Conservation (phyloP, 2,329 filamentous ascomycete genomes). For the Talaromyces amestolkiae region DNA sequence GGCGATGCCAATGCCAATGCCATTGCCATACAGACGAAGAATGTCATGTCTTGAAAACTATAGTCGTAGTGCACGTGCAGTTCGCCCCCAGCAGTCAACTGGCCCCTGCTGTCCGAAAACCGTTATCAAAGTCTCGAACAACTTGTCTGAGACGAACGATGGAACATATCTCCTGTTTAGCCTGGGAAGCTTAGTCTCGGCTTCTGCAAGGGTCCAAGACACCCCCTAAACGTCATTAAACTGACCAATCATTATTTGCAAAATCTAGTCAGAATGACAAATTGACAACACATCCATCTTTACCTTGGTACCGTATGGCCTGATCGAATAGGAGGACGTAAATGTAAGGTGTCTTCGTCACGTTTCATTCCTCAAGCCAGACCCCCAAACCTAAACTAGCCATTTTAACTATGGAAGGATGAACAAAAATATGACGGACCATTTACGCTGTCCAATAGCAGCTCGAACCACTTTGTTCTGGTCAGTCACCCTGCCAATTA, state of each 20-base stretch:
- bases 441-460: not conserved
- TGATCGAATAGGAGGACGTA: not conserved
- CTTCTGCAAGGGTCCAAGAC: slow-evolving; percentile 5
- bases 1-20: not conserved
- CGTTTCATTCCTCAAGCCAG: not conserved
- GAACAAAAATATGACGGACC: not conserved
- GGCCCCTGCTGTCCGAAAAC: not conserved
- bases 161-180: not conserved
- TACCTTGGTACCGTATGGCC: not conserved
- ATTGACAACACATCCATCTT: not conserved
- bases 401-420: not conserved
- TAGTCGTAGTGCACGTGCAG: not conserved
- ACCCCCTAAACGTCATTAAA: not conserved
- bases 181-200: not conserved
- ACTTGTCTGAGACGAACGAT: not conserved
- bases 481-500: not conserved
- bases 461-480: not conserved
- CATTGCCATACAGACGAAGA: not conserved
- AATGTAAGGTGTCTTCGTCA: not conserved
- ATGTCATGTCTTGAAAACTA: not conserved
- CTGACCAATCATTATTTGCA: not conserved
- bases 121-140: not conserved
- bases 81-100: not conserved
- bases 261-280: not conserved
- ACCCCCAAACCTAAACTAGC: not conserved